Conservation (phyloP, 2,329 filamentous ascomycete species). For the Parastagonospora nodorum region DNA sequence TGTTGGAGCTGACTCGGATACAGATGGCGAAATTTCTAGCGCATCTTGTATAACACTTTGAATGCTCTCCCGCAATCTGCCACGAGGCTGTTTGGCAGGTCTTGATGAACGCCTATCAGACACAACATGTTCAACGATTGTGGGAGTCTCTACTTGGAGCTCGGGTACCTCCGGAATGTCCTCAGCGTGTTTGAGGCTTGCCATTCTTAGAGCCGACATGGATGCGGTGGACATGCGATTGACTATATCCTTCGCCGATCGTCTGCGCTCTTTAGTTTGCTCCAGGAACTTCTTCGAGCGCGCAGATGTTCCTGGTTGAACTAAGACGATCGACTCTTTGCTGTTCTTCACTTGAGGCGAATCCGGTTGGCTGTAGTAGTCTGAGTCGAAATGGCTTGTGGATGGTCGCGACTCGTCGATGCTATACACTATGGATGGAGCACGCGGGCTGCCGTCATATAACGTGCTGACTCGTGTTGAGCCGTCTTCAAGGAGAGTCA, state of each 20-base stretch:
- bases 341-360: slow-evolving; percentile 33
- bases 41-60: slow-evolving; percentile 12
- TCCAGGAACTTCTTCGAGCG: slow-evolving; percentile 39
- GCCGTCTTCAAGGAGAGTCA: slow-evolving; percentile 17
- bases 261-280: slow-evolving; percentile 27
- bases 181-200: slow-evolving; percentile 15
- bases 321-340: slow-evolving; percentile 21
- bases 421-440: slow-evolving; percentile 34
- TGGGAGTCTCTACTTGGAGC: slow-evolving; percentile 2
- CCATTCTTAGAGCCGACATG: slow-evolving; percentile 21
- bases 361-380: slow-evolving; percentile 45
- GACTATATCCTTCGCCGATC: slow-evolving; percentile 34
- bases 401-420: slow-evolving; percentile 44
- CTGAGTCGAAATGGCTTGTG: slow-evolving; percentile 44
- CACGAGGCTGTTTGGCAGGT: slow-evolving; percentile 11
- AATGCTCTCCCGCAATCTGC: slow-evolving; percentile 7
- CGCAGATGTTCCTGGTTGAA: slow-evolving; percentile 21
- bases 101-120: slow-evolving; percentile 7
- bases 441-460: slow-evolving; percentile 18
- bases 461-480: slow-evolving; percentile 13
- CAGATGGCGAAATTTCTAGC: slow-evolving; percentile 12
- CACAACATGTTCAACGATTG: slow-evolving; percentile 9
- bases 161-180: slow-evolving; percentile 28
- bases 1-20: slow-evolving; percentile 13
- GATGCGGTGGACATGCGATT: slow-evolving; percentile 40